Evolutionary conservation across 352 stramenopile genomes (phyloP).

Genomic region (Phytophthora europaea): DNA sequence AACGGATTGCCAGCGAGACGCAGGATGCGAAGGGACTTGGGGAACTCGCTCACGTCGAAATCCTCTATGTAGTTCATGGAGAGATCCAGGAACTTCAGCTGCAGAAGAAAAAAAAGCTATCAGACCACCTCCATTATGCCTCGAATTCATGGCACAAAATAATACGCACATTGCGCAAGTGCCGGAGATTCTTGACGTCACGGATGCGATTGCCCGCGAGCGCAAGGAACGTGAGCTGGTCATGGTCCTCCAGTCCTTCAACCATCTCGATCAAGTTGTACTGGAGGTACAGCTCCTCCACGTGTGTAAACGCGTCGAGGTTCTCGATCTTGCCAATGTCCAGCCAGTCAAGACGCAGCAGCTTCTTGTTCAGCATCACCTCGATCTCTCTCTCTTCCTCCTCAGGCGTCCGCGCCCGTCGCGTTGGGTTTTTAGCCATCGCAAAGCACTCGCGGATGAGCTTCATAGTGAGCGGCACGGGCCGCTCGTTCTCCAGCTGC

Average conservation of each 20-base stretch:
- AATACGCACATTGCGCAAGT: constrained; percentile 62
- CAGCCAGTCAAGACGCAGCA: constrained; percentile 78
- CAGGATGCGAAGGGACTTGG: constrained; percentile 61
- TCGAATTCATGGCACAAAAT: not conserved
- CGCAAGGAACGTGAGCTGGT: constrained; percentile 67
- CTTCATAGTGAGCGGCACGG: constrained; percentile 67
- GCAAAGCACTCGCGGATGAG: constrained; percentile 66
- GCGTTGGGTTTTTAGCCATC: constrained; percentile 14
- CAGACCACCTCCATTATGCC: constrained; percentile 1
- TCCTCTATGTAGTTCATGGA: constrained; percentile 81
- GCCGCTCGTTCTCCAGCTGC: constrained; percentile 42
- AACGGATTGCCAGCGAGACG: constrained; percentile 71
- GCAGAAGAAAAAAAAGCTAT: not conserved
- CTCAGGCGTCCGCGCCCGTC: constrained; percentile 8
- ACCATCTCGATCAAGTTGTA: constrained; percentile 77
- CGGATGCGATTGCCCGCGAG: constrained; percentile 75
- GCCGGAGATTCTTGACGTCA: constrained; percentile 64
- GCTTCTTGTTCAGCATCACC: constrained; percentile 60
- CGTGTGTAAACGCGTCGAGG: constrained; percentile 76
- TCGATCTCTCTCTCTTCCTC: constrained; percentile 50
- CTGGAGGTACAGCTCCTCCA: constrained; percentile 83
- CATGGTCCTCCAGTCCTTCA: constrained; percentile 71
- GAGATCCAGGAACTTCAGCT: constrained; percentile 84
- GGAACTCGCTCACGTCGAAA: constrained; percentile 72
- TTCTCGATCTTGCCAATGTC: constrained; percentile 81